Percentiles rank a stretch among this genome's conserved stretches.
phyloP scores from a whole-genome alignment of 208 protist genomes.

The Wallacemonas rigidus region DNA sequence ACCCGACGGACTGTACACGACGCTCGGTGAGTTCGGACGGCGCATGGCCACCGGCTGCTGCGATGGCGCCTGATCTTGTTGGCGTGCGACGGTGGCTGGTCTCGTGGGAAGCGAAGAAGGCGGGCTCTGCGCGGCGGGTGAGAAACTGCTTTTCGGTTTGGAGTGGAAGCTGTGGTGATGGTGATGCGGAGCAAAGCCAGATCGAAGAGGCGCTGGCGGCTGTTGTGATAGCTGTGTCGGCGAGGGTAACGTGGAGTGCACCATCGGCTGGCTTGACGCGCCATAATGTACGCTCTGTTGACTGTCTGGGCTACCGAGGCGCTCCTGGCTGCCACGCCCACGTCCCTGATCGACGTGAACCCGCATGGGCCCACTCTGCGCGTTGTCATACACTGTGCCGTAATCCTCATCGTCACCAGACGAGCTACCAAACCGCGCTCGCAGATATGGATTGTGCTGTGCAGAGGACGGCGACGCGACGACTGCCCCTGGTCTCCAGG shows the following conservation, averaged over 20 bases:
- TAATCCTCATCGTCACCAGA: background rate
- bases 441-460: conserved; percentile 16
- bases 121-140: background rate
- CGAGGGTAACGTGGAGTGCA: background rate
- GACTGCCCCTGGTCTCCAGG: background rate
- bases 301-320: background rate
- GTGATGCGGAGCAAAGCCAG: conserved; percentile 9
- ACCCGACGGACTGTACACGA: background rate
- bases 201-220: background rate
- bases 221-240: background rate
- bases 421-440: background rate
- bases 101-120: background rate
- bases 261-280: background rate
- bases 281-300: background rate
- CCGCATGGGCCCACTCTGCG: background rate
- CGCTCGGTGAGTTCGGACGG: background rate
- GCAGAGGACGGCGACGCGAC: background rate
- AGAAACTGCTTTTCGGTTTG: background rate
- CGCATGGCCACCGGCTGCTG: background rate
- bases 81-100: background rate
- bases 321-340: background rate
- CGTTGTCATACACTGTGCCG: background rate
- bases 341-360: background rate
- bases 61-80: background rate
- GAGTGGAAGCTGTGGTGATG: conserved; percentile 17